phyloP scores from a whole-genome alignment of 2,329 filamentous ascomycete genomes.

The Venturia oleaginea region DNA sequence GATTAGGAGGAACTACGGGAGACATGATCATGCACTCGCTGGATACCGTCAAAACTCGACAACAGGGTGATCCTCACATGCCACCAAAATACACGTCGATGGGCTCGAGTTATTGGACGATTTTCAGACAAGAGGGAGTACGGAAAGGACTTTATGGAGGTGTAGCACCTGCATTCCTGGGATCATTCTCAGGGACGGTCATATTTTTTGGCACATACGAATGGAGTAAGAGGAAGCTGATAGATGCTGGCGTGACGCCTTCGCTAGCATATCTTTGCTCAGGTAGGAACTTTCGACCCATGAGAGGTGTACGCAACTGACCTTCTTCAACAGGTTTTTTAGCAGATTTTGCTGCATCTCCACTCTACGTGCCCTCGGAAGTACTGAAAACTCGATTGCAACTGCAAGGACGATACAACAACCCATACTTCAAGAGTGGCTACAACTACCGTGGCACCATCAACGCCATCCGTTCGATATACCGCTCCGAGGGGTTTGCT shows the following conservation, averaged over 20 bases:
- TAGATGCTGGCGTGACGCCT: conserved; percentile 74
- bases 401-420: conserved; percentile 89
- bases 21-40: conserved; percentile 99
- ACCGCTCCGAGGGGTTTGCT: conserved; percentile 67
- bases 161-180: conserved; percentile 82
- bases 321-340: conserved; percentile 57
- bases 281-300: conserved; percentile 44
- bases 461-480: conserved; percentile 79
- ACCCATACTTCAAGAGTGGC: conserved; percentile 84
- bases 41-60: conserved; percentile 95
- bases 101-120: conserved; percentile 83
- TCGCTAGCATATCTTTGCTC: conserved; percentile 78
- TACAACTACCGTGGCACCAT: conserved; percentile 89
- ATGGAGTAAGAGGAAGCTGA: conserved; percentile 80
- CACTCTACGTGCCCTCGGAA: conserved; percentile 94
- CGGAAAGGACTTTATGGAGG: conserved; percentile 82
- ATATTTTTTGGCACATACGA: conserved; percentile 97
- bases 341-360: conserved; percentile 82
- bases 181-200: conserved; percentile 87
- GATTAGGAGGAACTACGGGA: conserved; percentile 82
- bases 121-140: conserved; percentile 85
- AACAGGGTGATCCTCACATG: conserved; percentile 90
- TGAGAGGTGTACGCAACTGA: not conserved
- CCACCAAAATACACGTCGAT: conserved; percentile 89
- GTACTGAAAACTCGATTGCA: conserved; percentile 96